Conservation (phyloP, 495 filamentous ascomycete genomes). For the Massariosphaeria phaeospora region DNA sequence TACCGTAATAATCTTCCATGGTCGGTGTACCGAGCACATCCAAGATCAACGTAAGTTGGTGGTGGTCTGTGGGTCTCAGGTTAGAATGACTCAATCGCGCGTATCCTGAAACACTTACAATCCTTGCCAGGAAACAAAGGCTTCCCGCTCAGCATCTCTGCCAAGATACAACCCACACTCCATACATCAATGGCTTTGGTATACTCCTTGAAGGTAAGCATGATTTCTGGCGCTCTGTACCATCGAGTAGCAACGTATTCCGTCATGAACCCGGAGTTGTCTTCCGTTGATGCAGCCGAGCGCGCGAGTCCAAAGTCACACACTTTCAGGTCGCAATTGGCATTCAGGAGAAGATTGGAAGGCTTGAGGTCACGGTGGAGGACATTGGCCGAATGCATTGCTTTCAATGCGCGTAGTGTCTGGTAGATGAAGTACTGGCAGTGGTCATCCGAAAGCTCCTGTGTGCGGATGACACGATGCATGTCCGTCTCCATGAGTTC, state of each 20-base stretch:
- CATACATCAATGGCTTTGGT: slow-evolving; percentile 99
- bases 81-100: slow-evolving; percentile 28
- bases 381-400: slow-evolving; percentile 97
- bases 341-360: slow-evolving; percentile 93
- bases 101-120: slow-evolving; percentile 56
- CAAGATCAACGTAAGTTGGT: slow-evolving; percentile 95
- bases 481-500: slow-evolving; percentile 99
- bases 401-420: slow-evolving; percentile 76
- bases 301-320: slow-evolving; percentile 96
- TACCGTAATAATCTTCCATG: slow-evolving; percentile 99
- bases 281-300: slow-evolving; percentile 92
- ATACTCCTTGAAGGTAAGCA: slow-evolving; percentile 99
- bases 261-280: slow-evolving; percentile 99
- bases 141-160: slow-evolving; percentile 99
- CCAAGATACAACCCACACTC: slow-evolving; percentile 98
- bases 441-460: slow-evolving; percentile 75
- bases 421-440: slow-evolving; percentile 52
- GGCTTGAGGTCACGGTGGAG: slow-evolving; percentile 95
- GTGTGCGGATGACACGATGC: slow-evolving; percentile 96
- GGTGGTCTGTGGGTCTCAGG: slow-evolving; percentile 64
- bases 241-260: slow-evolving; percentile 98
- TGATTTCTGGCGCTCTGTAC: slow-evolving; percentile 98
- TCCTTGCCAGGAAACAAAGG: slow-evolving; percentile 98
- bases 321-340: slow-evolving; percentile 98
- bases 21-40: slow-evolving; percentile 98